Evolutionary conservation across 164 flowering plant genomes (phyloP), one percentile per base, ranked within the genome.

Genomic region (Berberis thunbergii): DNA sequence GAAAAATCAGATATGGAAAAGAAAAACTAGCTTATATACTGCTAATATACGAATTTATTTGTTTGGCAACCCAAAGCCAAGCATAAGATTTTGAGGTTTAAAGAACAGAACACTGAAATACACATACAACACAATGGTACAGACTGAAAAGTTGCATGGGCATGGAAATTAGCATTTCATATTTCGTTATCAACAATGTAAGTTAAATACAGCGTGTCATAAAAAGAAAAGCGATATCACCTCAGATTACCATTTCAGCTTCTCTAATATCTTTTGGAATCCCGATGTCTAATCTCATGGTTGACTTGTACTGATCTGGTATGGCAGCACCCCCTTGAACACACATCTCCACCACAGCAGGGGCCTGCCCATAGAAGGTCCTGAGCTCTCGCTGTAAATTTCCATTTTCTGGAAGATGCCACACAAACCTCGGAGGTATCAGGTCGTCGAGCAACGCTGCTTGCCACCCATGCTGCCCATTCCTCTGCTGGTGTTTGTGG

Each of bases 391-490:
- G 38, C 45, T 75, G 77, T 74, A 95, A 45, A 26, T 26, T 26
- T 26, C 26, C 26, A 4, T 69, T 86, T 87, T 69, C 85, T 87
- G 48, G 76, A 48, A 91, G 87, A 75, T 94, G 99, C 99, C 96
- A 94, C 58, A 94, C 99, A 61, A 76, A 89, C 69, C 84, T 82
- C 0, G 97, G 95, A 0, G 99, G 97, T 68, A 94, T 89, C 77
- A 94, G 72, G 72, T 94, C 95, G 65, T 94, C 84, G 9, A 89
- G 83, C 57, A 84, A 80, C 1, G 97, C 93, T 3, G 89, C 54
- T 71, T 94, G 99, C 99, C 99, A 94, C 13, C 97, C 99, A 68
- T 94, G 99, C 69, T 91, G 99, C 69, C 99, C 99, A 67, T 94
- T 94, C 7, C 99, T 79, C 64, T 94, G 97, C 66, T 94, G 97